Conservation (phyloP, 2,329 filamentous ascomycete species). For the Metarhizium guizhouense region DNA sequence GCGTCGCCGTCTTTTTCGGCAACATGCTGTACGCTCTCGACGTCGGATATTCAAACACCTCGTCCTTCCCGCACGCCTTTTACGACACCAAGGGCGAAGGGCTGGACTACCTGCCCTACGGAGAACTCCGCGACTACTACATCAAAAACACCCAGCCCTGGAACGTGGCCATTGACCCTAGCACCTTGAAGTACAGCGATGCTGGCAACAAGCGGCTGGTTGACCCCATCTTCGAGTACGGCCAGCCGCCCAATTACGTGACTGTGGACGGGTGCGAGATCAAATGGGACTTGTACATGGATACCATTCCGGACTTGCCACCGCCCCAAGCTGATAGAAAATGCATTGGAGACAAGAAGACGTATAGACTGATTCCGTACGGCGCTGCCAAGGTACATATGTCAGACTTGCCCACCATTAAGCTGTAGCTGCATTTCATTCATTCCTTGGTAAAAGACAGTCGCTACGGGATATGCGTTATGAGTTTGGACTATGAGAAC, state of each 20-base stretch:
- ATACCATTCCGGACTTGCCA: slow-evolving; percentile 21
- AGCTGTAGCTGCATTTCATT: background rate
- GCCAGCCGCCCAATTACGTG: slow-evolving; percentile 25
- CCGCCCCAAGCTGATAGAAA: slow-evolving; percentile 5
- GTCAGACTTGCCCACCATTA: slow-evolving; percentile 14
- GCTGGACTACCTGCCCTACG: slow-evolving; percentile 12
- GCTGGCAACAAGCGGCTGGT: slow-evolving; percentile 15
- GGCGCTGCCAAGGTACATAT: slow-evolving; percentile 37
- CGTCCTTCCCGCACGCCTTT: slow-evolving; percentile 14
- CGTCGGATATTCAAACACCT: slow-evolving; percentile 20
- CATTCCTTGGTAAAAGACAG: background rate
- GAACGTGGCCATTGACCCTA: slow-evolving; percentile 20
- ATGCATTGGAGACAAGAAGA: slow-evolving; percentile 18
- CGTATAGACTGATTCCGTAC: slow-evolving; percentile 32
- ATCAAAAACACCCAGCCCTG: slow-evolving; percentile 22
- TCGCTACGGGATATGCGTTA: background rate
- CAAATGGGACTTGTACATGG: slow-evolving; percentile 20
- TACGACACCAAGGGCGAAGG: slow-evolving; percentile 10
- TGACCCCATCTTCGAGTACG: slow-evolving; percentile 15
- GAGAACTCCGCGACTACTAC: slow-evolving; percentile 20
- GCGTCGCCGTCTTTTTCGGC: slow-evolving; percentile 33
- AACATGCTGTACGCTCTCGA: slow-evolving; percentile 33
- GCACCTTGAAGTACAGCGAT: slow-evolving; percentile 15
- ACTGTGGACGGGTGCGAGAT: slow-evolving; percentile 29
- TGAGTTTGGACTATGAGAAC: background rate